Evolutionary conservation across 805 yeast genomes (phyloP).

Genomic region (Kodamaea lidongshanica): DNA sequence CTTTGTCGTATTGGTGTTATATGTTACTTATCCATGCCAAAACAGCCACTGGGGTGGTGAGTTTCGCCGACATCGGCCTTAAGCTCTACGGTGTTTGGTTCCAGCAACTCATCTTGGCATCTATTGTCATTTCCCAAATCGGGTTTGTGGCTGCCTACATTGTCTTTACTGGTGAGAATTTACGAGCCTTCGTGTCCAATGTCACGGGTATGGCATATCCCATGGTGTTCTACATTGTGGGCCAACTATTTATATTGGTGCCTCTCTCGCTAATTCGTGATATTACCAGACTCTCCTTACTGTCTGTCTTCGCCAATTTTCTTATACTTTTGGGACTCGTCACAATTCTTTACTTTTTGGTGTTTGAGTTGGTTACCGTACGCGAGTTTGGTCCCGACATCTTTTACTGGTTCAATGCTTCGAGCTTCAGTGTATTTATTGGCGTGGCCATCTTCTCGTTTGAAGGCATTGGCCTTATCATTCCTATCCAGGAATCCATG

Average conservation of each 20-base stretch:
- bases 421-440: constrained; percentile 63
- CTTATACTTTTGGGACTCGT: constrained; percentile 61
- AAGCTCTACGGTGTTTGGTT: constrained; percentile 59
- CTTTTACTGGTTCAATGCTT: constrained; percentile 44
- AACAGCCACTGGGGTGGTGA: constrained; percentile 52
- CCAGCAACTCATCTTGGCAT: constrained; percentile 55
- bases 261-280: constrained; percentile 72
- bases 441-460: constrained; percentile 87
- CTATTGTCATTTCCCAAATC: constrained; percentile 65
- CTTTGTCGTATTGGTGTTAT: constrained; percentile 75
- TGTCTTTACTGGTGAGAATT: constrained; percentile 69
- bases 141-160: constrained; percentile 81
- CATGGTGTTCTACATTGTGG: constrained; percentile 39
- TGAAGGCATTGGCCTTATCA: constrained; percentile 77
- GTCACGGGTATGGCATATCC: constrained; percentile 39
- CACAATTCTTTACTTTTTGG: constrained; percentile 55
- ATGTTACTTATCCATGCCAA: constrained; percentile 57
- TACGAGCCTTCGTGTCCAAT: constrained; percentile 55
- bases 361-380: constrained; percentile 29
- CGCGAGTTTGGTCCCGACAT: constrained; percentile 43
- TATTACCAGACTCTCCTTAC: constrained; percentile 65
- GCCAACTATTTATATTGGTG: constrained; percentile 53
- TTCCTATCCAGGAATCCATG: constrained; percentile 82
- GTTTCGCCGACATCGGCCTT: constrained; percentile 75
- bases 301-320: constrained; percentile 65